These are phyloP conservation scores for Alternaria atra DNA, from an alignment of 2,329 filamentous ascomycete species.

Conservation along the genomic window DNA sequence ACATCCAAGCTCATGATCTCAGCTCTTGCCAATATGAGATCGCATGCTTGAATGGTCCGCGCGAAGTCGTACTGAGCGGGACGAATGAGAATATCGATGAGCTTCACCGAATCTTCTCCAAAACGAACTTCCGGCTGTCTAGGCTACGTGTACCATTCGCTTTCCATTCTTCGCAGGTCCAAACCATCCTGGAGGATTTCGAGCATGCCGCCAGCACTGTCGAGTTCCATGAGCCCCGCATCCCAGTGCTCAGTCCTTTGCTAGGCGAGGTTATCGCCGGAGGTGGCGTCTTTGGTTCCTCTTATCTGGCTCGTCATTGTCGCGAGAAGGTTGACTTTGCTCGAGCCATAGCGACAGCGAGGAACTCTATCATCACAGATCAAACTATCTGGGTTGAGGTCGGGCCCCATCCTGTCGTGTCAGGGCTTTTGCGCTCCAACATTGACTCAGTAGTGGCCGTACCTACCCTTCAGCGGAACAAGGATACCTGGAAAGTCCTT, in stretches of 20 bases:
- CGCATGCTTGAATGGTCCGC: constrained; percentile 41
- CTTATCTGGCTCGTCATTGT: not conserved
- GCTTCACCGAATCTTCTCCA: too few relatives aligned
- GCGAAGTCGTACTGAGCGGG: constrained; percentile 42
- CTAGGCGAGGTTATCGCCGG: not conserved
- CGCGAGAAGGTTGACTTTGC: constrained; percentile 2
- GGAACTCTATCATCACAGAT: not conserved
- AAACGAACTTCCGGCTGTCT: not conserved
- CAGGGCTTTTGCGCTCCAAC: too few relatives aligned
- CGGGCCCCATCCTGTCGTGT: constrained; percentile 2
- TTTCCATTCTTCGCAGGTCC: constrained; percentile 41
- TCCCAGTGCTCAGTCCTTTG: constrained; percentile 1
- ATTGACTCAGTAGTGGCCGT: too few relatives aligned
- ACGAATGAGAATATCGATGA: constrained; percentile 16
- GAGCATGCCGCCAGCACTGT: constrained; percentile 37
- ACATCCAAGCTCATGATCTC: too few relatives aligned
- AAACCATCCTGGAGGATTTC: constrained; percentile 56
- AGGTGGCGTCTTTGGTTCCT: not conserved
- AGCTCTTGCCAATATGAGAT: constrained; percentile 15
- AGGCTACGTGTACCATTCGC: constrained; percentile 25
- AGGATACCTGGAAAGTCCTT: too few relatives aligned
- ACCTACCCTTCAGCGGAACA: too few relatives aligned
- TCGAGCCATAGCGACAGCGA: not conserved
- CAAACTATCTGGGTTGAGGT: constrained; percentile 3
- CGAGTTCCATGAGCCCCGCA: not conserved